Evolutionary conservation across 176 grass and related monocot genomes (phyloP).

Genomic region (Oryza longistaminata): DNA sequence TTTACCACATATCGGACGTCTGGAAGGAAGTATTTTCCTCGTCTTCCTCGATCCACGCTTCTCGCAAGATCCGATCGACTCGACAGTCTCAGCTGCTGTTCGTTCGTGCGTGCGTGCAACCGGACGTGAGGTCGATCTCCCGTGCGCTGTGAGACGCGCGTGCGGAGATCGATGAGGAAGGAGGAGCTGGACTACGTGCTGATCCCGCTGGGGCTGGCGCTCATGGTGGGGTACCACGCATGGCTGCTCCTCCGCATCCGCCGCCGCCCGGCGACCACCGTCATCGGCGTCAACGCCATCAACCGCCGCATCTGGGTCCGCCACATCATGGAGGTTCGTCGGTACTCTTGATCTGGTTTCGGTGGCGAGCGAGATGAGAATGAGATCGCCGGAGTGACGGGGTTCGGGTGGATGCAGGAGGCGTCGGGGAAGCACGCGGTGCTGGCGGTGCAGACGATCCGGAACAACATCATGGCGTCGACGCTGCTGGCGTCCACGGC

Average conservation of each 20-base stretch:
- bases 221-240: slow-evolving; percentile 55
- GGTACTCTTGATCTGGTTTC: too few species aligned
- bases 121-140: too few species aligned
- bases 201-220: slow-evolving; percentile 35
- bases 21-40: too few species aligned
- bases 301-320: slow-evolving; percentile 91
- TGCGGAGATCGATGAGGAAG: slow-evolving; percentile 32
- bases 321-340: slow-evolving; percentile 62
- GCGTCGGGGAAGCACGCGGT: slow-evolving; percentile 61
- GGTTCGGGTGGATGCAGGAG: slow-evolving; percentile 35
- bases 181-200: slow-evolving; percentile 46
- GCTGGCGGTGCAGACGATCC: slow-evolving; percentile 80
- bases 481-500: slow-evolving; percentile 76
- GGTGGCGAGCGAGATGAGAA: too few species aligned
- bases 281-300: slow-evolving; percentile 80
- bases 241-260: slow-evolving; percentile 71
- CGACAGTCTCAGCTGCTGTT: too few species aligned
- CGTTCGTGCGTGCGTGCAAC: too few species aligned
- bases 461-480: slow-evolving; percentile 96
- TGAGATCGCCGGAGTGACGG: background rate
- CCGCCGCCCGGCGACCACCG: slow-evolving; percentile 54
- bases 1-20: too few species aligned
- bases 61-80: background rate
- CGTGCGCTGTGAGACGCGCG: background rate
- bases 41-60: background rate